These are phyloP conservation scores for Globisporangium polare DNA, from an alignment of 352 stramenopile genomes.

Conservation along the genomic window DNA sequence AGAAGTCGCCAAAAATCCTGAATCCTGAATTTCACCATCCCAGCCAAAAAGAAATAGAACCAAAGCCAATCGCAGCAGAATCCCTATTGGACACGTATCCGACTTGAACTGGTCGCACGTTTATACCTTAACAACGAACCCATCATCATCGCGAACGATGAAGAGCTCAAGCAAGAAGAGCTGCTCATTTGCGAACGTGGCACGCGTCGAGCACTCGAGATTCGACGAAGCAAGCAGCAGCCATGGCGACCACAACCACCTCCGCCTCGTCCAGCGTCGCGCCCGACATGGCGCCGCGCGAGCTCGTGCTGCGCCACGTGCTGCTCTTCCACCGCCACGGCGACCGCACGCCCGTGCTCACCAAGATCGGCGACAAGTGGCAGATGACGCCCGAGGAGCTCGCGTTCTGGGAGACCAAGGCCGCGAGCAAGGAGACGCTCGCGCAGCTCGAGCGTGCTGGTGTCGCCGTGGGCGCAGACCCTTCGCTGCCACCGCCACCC, in stretches of 20 bases:
- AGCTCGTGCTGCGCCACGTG: slow-evolving; percentile 61
- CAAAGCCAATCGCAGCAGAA: too few species aligned
- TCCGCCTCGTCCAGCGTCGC: neutral
- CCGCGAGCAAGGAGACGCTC: slow-evolving; percentile 55
- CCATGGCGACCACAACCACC: neutral
- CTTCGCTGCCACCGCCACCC: slow-evolving; percentile 38
- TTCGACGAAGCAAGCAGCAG: neutral
- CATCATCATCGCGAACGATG: neutral
- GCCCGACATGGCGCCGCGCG: slow-evolving; percentile 4
- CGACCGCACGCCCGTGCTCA: slow-evolving; percentile 72
- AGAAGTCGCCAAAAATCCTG: too few species aligned
- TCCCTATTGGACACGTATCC: neutral
- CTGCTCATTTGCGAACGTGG: neutral
- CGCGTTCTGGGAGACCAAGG: slow-evolving; percentile 53
- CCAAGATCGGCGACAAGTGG: slow-evolving; percentile 48
- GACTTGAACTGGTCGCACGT: neutral
- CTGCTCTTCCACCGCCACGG: slow-evolving; percentile 81
- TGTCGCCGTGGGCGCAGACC: slow-evolving; percentile 42
- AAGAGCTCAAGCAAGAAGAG: neutral
- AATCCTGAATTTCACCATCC: too few species aligned
- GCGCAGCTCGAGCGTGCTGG: slow-evolving; percentile 38
- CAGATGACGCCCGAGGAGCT: slow-evolving; percentile 47
- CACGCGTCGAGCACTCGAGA: neutral
- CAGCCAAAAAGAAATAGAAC: too few species aligned
- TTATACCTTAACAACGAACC: neutral